These are phyloP conservation scores for Neurospora sp. DNA, from an alignment of 495 filamentous ascomycete genomes.

Conservation along the genomic window DNA sequence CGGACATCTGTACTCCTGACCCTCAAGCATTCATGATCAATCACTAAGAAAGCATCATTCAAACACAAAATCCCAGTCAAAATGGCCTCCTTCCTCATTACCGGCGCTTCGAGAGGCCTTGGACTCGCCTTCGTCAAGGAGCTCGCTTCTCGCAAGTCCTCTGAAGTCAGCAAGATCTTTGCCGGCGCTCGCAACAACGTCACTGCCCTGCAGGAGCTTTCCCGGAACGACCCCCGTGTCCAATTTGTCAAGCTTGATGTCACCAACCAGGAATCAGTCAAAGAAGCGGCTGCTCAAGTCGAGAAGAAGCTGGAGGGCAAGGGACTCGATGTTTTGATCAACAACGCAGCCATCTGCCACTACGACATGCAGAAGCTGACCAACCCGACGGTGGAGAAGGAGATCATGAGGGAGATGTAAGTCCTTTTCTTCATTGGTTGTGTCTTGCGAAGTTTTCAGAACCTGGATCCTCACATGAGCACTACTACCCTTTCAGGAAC, in stretches of 20 bases:
- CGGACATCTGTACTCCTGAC: neutral
- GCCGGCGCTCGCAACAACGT: conserved; percentile 3
- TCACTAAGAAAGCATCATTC: too few species aligned
- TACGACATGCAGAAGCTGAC: conserved; percentile 1
- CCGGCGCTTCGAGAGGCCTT: conserved; percentile 30
- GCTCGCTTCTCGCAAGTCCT: conserved; percentile 20
- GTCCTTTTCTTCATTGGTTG: neutral
- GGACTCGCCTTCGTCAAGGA: conserved; percentile 29
- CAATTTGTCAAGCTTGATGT: conserved; percentile 21
- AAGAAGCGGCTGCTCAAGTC: conserved; percentile 20
- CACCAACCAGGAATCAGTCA: conserved; percentile 19
- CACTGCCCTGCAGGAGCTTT: conserved; percentile 19
- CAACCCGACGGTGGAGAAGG: neutral
- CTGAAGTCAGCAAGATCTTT: conserved; percentile 12
- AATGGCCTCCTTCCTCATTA: conserved; percentile 21
- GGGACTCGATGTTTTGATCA: conserved; percentile 29
- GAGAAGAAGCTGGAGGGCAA: conserved; percentile 16
- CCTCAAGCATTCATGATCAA: too few species aligned
- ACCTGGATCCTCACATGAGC: neutral
- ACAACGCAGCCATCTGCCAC: conserved; percentile 14
- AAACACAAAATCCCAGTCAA: too few species aligned
- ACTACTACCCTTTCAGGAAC: conserved; percentile 6
- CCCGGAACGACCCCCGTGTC: conserved; percentile 16
- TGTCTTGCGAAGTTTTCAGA: neutral
- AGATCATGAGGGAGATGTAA: conserved; percentile 11